Evolutionary conservation across 805 yeast species (phyloP), one percentile per base, ranked within the genome.

Genomic region (Wickerhamomyces queroliae): DNA sequence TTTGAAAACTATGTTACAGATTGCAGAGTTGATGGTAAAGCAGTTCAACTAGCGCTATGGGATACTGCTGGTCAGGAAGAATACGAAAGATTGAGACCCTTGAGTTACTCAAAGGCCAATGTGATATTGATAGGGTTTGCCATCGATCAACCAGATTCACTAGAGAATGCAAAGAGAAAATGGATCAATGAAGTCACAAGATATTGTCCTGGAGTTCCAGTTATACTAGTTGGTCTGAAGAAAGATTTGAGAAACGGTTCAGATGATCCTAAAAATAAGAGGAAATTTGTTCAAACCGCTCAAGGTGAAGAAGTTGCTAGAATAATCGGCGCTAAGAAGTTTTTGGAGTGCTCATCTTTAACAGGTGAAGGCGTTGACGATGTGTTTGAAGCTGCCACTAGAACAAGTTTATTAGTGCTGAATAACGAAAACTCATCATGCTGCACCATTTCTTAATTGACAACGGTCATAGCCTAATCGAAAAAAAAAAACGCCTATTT

Each of bases 11-110:
- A 90, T 59, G 96, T 89, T 13, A 88, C 96, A 1, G 95, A 88
- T 53, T 89, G 96, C 61, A 69, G 95, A 42, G 95, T 90, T 16
- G 97, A 89, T 55, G 96, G 96, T 4, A 89, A 88, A 49, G 83
- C 93, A 13, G 95, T 89, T 4, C 83, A 88, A 46, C 63, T 89
- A 40, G 90, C 95, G 2, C 64, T 89, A 20, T 89, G 97, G 96
- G 97, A 89, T 58, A 89, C 96, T 1, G 96, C 97, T 4, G 97
- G 97, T 3, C 96, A 89, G 63, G 97, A 89, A 64, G 97, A 89
- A 62, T 89, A 89, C 58, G 96, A 89, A 50, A 67, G 96, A 43
- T 66, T 90, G 42, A 74, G 96, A 45, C 96, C 96, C 1, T 66
- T 90, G 47, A 83, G 95, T 18, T 90, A 90, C 55, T 76, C 90